Evolutionary conservation across 345 rosid species (phyloP).

Genomic region (Pugionium cornutum): DNA sequence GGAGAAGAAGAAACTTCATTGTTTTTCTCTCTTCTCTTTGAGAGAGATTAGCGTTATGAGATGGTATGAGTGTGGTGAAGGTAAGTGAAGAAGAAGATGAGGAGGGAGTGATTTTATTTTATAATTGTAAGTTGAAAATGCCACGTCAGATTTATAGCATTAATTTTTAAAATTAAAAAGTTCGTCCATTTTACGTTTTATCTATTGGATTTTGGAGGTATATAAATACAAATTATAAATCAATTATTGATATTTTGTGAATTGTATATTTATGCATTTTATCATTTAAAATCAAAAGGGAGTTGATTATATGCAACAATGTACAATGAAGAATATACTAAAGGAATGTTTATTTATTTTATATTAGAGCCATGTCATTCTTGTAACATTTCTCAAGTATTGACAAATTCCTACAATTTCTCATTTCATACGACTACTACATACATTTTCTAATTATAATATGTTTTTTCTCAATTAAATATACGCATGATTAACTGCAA

Average conservation of each 20-base stretch:
- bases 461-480: too few relatives aligned
- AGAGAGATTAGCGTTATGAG: slow-evolving; percentile 29
- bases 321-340: slow-evolving; percentile 33
- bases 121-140: slow-evolving; percentile 22
- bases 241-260: too few relatives aligned
- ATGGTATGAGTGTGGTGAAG: slow-evolving; percentile 18
- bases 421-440: slow-evolving; percentile 22
- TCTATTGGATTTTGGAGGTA: too few relatives aligned
- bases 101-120: slow-evolving; percentile 46
- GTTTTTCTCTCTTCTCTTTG: slow-evolving; percentile 23
- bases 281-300: too few relatives aligned
- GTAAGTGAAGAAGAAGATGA: slow-evolving; percentile 26
- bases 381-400: slow-evolving; percentile 27
- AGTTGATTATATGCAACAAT: not conserved
- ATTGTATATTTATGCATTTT: too few relatives aligned
- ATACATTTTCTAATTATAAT: not conserved
- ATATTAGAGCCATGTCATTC: slow-evolving; percentile 41
- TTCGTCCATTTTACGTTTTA: too few relatives aligned
- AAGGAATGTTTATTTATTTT: slow-evolving; percentile 33
- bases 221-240: too few relatives aligned
- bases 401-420: slow-evolving; percentile 26
- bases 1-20: slow-evolving; percentile 57
- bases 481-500: not conserved
- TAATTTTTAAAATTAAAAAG: too few relatives aligned
- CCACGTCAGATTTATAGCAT: slow-evolving; percentile 17